phyloP scores from a whole-genome alignment of 176 grass and related monocot species.

The Bolboschoenus planiculmis region DNA sequence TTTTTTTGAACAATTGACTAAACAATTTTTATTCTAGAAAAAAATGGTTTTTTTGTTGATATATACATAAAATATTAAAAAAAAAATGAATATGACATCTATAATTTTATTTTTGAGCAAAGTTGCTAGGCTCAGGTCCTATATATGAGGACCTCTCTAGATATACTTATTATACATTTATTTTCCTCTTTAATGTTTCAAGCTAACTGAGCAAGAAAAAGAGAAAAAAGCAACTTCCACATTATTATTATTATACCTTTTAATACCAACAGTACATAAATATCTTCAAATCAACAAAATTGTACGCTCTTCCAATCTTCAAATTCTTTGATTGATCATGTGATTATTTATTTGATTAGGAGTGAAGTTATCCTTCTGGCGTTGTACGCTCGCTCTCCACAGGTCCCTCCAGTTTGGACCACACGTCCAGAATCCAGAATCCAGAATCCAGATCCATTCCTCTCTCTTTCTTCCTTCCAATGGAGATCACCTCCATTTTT shows the following conservation, averaged over 20 bases:
- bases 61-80: too few species aligned
- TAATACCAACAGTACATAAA: too few species aligned
- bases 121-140: not conserved
- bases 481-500: not conserved
- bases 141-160: not conserved
- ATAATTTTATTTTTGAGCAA: not conserved
- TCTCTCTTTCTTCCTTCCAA: not conserved
- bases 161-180: not conserved
- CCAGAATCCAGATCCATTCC: too few species aligned
- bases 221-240: not conserved
- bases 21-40: not conserved
- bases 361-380: not conserved
- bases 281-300: too few species aligned
- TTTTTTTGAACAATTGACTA: not conserved
- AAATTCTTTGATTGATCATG: not conserved
- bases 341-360: not conserved
- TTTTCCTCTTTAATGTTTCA: not conserved
- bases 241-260: not conserved
- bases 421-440: too few species aligned
- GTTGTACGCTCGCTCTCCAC: not conserved
- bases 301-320: too few species aligned
- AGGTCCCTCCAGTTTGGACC: not conserved
- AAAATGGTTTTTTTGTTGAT: too few species aligned
- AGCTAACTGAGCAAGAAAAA: not conserved
- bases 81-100: too few species aligned